Evolutionary conservation across 2,329 filamentous ascomycete genomes (phyloP), one percentile per base, ranked within the genome.

Genomic region (Cryphonectria parasitica): DNA sequence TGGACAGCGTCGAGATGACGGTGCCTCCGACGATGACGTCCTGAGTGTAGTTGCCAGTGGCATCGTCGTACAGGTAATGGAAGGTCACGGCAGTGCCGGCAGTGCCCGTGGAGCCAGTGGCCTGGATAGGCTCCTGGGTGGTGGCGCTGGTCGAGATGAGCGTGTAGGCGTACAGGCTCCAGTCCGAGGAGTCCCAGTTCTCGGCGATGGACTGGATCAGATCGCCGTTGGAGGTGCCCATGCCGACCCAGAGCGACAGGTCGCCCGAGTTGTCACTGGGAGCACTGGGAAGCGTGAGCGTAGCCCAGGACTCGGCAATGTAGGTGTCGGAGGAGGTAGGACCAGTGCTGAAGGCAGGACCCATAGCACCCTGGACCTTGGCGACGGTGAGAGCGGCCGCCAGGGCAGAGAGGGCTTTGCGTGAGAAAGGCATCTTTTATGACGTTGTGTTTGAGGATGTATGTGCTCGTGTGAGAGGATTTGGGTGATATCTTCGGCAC

Each of bases 181-280:
- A 86, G n/a, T 64, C 61, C 22, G 63, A 52, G 8, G 34, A 28
- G 28, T 64, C 19, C 41, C 43, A 69, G 75, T 81, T 80, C 45
- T 83, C 82, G 67, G 81, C 79, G 39, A 85, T 83, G 4, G 82
- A 83, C 77, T 85, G 83, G 70, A 85, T 82, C 75, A 85, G 73
- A 69, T 85, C 80, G 34, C 81, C 82, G n/a, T 80, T 80, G 4
- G 80, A 82, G 5, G 82, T 85, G 4, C 83, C 83, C 82, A 85
- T 84, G 17, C 84, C 83, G 22, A 84, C 81, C 84, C 83, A 85
- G 25, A 85, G 69, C 77, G 82, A 82, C 28, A 80, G 73, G 68
- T 80, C 78, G 41, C 82, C 81, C 6, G 76, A 76, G 54, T 77
- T 78, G 49, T 78, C 78, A 45, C 75, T 79, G 1, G 83, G 82